Conservation (phyloP, 805 yeast genomes). For the Cyberlindnera euphorbiae region DNA sequence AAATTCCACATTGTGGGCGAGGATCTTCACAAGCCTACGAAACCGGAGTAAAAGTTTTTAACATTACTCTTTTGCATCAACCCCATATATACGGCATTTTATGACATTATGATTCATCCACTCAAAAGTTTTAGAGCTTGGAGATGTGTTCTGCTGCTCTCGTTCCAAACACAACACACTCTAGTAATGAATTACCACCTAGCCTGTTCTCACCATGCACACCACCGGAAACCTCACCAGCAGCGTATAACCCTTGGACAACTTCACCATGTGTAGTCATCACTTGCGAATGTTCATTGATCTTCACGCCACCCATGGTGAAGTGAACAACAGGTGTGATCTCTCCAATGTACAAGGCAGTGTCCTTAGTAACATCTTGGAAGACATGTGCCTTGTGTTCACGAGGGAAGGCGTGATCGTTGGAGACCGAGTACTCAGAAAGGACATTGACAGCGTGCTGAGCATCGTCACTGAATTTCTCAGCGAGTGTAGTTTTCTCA, state of each 20-base stretch:
- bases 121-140: too few species aligned
- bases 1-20: conserved; percentile 49
- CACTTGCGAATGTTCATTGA: conserved; percentile 44
- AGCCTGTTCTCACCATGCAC: conserved; percentile 61
- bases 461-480: conserved; percentile 26
- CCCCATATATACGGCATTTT: too few species aligned
- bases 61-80: background rate
- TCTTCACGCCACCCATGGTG: conserved; percentile 64
- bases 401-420: conserved; percentile 34
- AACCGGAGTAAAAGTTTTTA: background rate
- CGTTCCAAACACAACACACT: conserved; percentile 45
- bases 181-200: conserved; percentile 25
- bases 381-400: conserved; percentile 29
- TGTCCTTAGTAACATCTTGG: conserved; percentile 22
- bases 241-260: conserved; percentile 48
- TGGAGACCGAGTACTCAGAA: conserved; percentile 16
- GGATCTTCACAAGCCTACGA: conserved; percentile 12
- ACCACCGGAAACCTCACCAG: conserved; percentile 68
- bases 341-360: conserved; percentile 41
- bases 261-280: conserved; percentile 28
- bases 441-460: conserved; percentile 21
- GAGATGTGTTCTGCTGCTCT: conserved; percentile 37
- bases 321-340: conserved; percentile 62
- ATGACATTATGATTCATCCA: too few species aligned
- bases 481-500: conserved; percentile 26